phyloP scores from a whole-genome alignment of 2,329 filamentous ascomycete species.

The Neofusicoccum laricinum region DNA sequence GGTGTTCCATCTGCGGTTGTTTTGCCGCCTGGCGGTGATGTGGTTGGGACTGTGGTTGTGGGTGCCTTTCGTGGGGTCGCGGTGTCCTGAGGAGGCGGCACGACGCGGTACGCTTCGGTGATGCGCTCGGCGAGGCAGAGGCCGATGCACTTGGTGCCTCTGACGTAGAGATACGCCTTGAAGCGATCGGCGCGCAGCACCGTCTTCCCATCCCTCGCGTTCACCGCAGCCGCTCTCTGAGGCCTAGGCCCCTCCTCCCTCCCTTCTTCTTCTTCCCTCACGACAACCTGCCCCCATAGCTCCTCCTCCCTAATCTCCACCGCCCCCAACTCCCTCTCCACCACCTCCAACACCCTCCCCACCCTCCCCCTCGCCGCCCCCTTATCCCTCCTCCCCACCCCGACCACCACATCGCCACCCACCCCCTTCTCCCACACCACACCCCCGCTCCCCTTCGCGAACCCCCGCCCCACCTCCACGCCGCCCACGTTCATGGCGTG shows the following conservation, averaged over 20 bases:
- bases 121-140: slow-evolving; percentile 62
- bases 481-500: slow-evolving; percentile 61
- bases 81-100: slow-evolving; percentile 25
- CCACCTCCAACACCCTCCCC: slow-evolving; percentile 54
- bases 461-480: slow-evolving; percentile 58
- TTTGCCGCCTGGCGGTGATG: neutral
- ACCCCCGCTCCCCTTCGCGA: slow-evolving; percentile 49
- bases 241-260: neutral
- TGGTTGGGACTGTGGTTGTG: slow-evolving; percentile 20
- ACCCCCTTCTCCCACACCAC: slow-evolving; percentile 45
- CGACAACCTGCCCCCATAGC: slow-evolving; percentile 53
- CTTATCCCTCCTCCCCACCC: slow-evolving; percentile 55
- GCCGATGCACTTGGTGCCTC: slow-evolving; percentile 60
- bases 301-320: slow-evolving; percentile 56
- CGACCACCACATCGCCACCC: slow-evolving; percentile 52
- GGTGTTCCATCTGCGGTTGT: slow-evolving; percentile 23
- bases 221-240: neutral
- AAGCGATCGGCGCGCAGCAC: slow-evolving; percentile 45
- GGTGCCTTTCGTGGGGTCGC: slow-evolving; percentile 21
- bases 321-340: slow-evolving; percentile 61
- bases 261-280: neutral
- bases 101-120: slow-evolving; percentile 52
- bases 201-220: neutral
- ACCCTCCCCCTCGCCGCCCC: slow-evolving; percentile 54
- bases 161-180: slow-evolving; percentile 61